phyloP scores from a whole-genome alignment of 306 rosid genomes.

The Betula pendula region DNA sequence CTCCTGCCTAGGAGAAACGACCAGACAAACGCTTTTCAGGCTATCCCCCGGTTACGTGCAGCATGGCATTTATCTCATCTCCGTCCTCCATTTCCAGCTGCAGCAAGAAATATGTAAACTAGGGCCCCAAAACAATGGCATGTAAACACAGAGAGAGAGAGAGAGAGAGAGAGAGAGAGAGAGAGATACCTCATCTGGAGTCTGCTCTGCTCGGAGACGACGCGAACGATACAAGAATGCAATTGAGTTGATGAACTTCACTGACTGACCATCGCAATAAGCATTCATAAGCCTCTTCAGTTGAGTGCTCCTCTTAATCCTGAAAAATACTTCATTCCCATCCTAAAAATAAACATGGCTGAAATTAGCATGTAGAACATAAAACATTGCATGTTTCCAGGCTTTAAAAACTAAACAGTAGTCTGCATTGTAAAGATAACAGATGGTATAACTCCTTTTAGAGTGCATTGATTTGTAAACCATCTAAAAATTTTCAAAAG shows the following conservation, averaged over 20 bases:
- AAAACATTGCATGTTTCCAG: background rate
- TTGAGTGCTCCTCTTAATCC: slow-evolving; percentile 77
- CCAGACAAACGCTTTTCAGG: background rate
- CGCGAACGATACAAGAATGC: slow-evolving; percentile 80
- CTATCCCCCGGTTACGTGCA: slow-evolving; percentile 76
- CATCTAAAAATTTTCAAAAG: background rate
- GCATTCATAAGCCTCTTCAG: slow-evolving; percentile 76
- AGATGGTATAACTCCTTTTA: background rate
- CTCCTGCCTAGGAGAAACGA: background rate
- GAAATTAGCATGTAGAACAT: background rate
- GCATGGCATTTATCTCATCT: slow-evolving; percentile 82
- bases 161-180: no score
- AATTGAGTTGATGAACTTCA: slow-evolving; percentile 63
- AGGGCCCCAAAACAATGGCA: background rate
- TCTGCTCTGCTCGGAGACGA: slow-evolving; percentile 71
- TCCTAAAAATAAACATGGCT: slow-evolving; percentile 41
- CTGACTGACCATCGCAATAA: slow-evolving; percentile 74
- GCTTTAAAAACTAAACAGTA: background rate
- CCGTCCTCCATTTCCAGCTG: slow-evolving; percentile 95
- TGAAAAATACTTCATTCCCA: slow-evolving; percentile 79
- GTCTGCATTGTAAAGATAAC: background rate
- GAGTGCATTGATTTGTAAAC: background rate
- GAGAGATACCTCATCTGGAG: slow-evolving; percentile 67
- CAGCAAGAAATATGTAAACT: slow-evolving; percentile 3
- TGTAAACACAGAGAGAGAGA: no score